Conservation (phyloP, 1,284 basidiomycete species). For the Melampsora americana region DNA sequence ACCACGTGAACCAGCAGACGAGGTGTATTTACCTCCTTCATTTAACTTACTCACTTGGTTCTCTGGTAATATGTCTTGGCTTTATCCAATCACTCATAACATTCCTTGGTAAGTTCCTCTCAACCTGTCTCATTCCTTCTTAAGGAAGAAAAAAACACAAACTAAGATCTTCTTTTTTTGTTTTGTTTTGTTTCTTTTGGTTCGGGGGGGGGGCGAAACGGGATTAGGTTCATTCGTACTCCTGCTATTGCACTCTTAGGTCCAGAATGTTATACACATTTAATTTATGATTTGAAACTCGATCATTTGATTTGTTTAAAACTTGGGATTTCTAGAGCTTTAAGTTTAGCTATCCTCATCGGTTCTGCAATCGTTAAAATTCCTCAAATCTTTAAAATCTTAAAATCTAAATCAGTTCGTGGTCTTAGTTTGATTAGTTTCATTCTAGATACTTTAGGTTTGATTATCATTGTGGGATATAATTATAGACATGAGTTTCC, state of each 20-base stretch:
- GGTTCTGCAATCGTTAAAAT: conserved; percentile 95
- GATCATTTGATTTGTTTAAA: conserved; percentile 80
- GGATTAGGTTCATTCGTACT: conserved; percentile 24
- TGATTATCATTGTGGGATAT: conserved; percentile 63
- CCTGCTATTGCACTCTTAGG: conserved; percentile 29
- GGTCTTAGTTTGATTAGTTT: conserved; percentile 65
- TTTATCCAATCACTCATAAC: conserved; percentile 40
- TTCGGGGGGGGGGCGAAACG: too few relatives aligned
- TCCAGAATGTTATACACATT: conserved; percentile 74
- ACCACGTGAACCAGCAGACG: conserved; percentile 30
- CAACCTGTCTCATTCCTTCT: neutral
- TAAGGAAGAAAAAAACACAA: neutral
- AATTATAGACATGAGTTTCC: conserved; percentile 77
- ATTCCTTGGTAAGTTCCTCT: conserved; percentile 21
- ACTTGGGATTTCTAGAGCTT: conserved; percentile 82
- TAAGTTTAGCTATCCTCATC: conserved; percentile 86
- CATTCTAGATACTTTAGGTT: conserved; percentile 73
- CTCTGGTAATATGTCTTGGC: conserved; percentile 39
- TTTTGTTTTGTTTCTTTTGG: too few relatives aligned
- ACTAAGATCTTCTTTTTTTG: neutral
- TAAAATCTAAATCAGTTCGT: conserved; percentile 66
- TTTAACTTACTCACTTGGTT: conserved; percentile 34
- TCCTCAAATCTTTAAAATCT: conserved; percentile 69
- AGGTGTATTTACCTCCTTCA: conserved; percentile 36
- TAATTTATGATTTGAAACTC: conserved; percentile 85